Conservation (phyloP, 345 rosid species). For the Litchi chinensis region DNA sequence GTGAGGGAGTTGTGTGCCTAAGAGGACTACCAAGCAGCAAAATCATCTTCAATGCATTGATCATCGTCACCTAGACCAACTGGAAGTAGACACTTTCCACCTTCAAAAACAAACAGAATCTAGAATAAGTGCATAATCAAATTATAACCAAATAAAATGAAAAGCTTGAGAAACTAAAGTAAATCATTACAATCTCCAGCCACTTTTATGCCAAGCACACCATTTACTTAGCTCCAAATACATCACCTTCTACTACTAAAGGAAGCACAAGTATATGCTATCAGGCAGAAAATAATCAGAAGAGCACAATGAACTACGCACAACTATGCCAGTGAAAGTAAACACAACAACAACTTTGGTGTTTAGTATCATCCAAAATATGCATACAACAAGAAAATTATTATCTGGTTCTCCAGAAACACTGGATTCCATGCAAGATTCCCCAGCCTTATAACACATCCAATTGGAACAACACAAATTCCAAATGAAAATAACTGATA, state of each 20-base stretch:
- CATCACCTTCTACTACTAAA: neutral
- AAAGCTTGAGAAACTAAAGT: neutral
- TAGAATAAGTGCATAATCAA: neutral
- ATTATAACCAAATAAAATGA: neutral
- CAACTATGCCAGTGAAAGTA: neutral
- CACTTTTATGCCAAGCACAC: neutral
- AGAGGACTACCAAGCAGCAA: conserved; percentile 20
- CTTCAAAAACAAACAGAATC: conserved; percentile 11
- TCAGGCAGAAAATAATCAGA: neutral
- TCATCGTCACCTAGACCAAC: conserved; percentile 99
- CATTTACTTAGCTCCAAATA: neutral
- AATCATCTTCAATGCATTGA: conserved; percentile 86
- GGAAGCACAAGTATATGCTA: neutral
- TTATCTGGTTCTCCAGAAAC: neutral
- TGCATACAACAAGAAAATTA: neutral
- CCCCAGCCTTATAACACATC: neutral
- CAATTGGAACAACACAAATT: neutral
- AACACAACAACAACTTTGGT: neutral
- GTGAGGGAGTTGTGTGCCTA: neutral
- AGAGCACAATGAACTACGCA: neutral
- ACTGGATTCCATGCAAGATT: neutral
- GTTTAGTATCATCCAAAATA: neutral
- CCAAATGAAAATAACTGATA: neutral
- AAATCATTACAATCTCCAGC: conserved; percentile 1
- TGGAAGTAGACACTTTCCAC: conserved; percentile 52